A percentile compares a stretch with the other conserved stretches of the same genome.
Evolutionary conservation across 164 flowering plant species (phyloP).

Genomic region (Tetracentron sinense): DNA sequence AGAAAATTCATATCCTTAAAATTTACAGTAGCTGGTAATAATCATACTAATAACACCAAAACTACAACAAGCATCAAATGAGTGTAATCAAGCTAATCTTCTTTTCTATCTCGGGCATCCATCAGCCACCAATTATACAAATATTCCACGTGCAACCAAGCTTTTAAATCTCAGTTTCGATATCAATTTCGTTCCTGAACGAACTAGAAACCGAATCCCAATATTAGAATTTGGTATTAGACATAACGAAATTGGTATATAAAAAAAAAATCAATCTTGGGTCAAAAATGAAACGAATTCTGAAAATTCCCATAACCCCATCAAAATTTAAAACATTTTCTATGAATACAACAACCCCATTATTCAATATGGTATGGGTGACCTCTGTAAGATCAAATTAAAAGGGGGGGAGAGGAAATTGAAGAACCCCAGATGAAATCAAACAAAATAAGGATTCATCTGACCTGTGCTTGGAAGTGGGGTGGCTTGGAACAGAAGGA

Average conservation of each 20-base stretch:
- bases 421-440: neutral
- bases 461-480: slow-evolving; percentile 5
- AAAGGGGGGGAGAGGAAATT: neutral
- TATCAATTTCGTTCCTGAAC: too few relatives aligned
- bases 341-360: too few relatives aligned
- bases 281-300: too few relatives aligned
- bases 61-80: neutral
- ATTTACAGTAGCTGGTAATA: neutral
- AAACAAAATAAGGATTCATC: too few relatives aligned
- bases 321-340: too few relatives aligned
- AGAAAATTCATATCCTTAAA: too few relatives aligned
- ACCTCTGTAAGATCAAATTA: neutral
- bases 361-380: neutral
- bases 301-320: too few relatives aligned
- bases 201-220: neutral
- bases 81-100: neutral
- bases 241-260: too few relatives aligned
- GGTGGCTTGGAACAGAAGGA: slow-evolving; percentile 2
- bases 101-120: too few relatives aligned
- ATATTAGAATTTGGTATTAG: too few relatives aligned
- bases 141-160: neutral
- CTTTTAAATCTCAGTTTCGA: neutral
- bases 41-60: neutral
- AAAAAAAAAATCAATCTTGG: too few relatives aligned
- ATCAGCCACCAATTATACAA: too few relatives aligned